Conservation (phyloP, 225 moss, liverwort and hornwort species). For the Sphagnum contortum region DNA sequence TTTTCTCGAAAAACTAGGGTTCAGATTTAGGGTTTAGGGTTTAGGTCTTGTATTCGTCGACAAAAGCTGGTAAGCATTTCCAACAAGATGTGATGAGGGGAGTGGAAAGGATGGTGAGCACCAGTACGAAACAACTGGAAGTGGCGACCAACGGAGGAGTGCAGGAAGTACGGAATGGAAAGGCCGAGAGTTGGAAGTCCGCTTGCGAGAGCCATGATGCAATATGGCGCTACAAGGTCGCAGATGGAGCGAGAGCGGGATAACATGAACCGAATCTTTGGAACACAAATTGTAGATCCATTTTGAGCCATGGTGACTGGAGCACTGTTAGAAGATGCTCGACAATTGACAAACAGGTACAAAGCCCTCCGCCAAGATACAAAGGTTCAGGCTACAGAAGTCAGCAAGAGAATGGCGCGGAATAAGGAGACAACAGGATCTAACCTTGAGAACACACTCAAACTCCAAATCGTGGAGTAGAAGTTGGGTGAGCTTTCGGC, state of each 20-base stretch:
- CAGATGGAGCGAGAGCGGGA: conserved; percentile 78
- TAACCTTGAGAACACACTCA: conserved; percentile 51
- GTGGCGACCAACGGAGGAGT: conserved; percentile 79
- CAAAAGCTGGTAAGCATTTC: conserved; percentile 65
- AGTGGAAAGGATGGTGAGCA: conserved; percentile 58
- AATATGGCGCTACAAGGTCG: conserved; percentile 52
- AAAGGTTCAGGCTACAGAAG: conserved; percentile 54
- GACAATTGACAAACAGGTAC: conserved; percentile 78
- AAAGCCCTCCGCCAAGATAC: conserved; percentile 88
- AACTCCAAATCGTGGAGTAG: conserved; percentile 71
- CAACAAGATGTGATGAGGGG: conserved; percentile 86
- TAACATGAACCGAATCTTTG: conserved; percentile 51
- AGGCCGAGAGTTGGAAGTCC: conserved; percentile 62
- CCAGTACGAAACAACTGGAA: conserved; percentile 72
- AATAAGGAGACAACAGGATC: conserved; percentile 47
- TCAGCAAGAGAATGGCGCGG: conserved; percentile 45
- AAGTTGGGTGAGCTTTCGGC: conserved; percentile 77
- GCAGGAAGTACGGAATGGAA: conserved; percentile 74
- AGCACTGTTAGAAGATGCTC: conserved; percentile 81
- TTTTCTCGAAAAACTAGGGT: no score
- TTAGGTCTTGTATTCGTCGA: conserved; percentile 30
- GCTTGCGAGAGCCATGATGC: conserved; percentile 67
- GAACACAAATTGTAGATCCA: conserved; percentile 73
- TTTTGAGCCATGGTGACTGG: conserved; percentile 83
- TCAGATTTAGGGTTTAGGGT: no score